These are phyloP conservation scores for Melastoma candidum DNA, from an alignment of 441 rosid species.

Conservation along the genomic window DNA sequence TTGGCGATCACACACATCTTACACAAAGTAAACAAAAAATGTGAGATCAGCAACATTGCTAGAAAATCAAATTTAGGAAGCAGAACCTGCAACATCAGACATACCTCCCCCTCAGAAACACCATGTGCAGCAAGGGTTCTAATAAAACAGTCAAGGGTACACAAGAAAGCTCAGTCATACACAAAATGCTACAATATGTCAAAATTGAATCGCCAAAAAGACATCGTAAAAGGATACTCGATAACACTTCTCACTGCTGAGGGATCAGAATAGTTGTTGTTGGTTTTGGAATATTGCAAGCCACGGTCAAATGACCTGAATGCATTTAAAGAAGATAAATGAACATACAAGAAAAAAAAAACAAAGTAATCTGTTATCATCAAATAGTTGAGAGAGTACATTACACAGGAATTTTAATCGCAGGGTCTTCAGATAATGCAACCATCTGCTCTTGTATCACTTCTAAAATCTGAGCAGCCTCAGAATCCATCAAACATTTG, in stretches of 20 bases:
- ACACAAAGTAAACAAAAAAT: slow-evolving; percentile 13
- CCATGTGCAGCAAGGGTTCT: slow-evolving; percentile 47
- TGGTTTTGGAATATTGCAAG: slow-evolving; percentile 41
- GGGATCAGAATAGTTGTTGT: slow-evolving; percentile 40
- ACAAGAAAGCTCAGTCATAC: slow-evolving; percentile 13
- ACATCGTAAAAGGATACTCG: slow-evolving; percentile 49
- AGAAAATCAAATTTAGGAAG: too few relatives aligned
- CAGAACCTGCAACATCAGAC: too few relatives aligned
- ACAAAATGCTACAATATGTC: slow-evolving; percentile 2
- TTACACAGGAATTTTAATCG: slow-evolving; percentile 63
- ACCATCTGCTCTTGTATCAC: slow-evolving; percentile 74
- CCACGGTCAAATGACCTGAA: slow-evolving; percentile 69
- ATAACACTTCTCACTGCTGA: slow-evolving; percentile 49
- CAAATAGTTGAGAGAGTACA: slow-evolving; percentile 15
- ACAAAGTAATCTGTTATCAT: neutral
- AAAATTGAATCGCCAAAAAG: slow-evolving; percentile 1
- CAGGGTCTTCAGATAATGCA: slow-evolving; percentile 59
- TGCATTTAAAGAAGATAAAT: slow-evolving; percentile 2
- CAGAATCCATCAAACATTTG: slow-evolving; percentile 72
- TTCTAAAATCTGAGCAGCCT: slow-evolving; percentile 54
- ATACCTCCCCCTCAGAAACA: slow-evolving; percentile 69
- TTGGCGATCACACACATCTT: slow-evolving; percentile 58
- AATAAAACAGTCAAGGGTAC: slow-evolving; percentile 35
- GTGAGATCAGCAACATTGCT: slow-evolving; percentile 13
- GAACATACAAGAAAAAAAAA: neutral